Base-by-base conservation (phyloP, 345 rosid species). In the Hibiscus syriacus region DNA sequence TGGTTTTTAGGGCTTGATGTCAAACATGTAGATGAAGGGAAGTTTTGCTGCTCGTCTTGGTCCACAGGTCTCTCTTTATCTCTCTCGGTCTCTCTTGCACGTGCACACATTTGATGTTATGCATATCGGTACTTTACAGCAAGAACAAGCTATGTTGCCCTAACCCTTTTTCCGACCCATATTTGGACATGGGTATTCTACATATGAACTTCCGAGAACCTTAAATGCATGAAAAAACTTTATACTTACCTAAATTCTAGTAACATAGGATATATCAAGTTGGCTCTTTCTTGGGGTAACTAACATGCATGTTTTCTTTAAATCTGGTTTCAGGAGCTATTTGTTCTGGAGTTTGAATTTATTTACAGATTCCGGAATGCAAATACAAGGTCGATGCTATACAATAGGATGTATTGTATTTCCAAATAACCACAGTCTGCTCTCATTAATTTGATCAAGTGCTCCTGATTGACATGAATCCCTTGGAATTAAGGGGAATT, bases 41-140 rank as follows among this genome's bases (percentile, higher is more conserved):
- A 87, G 77, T 77, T 90, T 73, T 90, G 93, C 72, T 87, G 93
- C 74, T 81, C 93, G 2, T 80, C 90, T 26, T 87, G 90, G 96
- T 80, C 87, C 60, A 76, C 88, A 79, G 96, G 93, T 90, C 66
- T 62, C 59, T 53, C 60, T n/a, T n/a, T 69, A 67, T 60, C 53
- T 34, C 58, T 7, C 64, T 17, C 8, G 17, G 23, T 17, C 53
- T 48, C 20, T n/a, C 11, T 46, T 2, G 7, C 6, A 10, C 46
- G 13, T 13, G 46, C 46, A 12, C 46, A 48, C 3, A 2, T 34
- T 10, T 30, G 26, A 30, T 50, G 46, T 17, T 9, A 1, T 30
- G 9, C 0, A 8, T 45, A 27, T n/a, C 2, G 14, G 67, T 64
- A 39, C 8, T 43, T 26, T 46, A 26, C 10, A n/a, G 25, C 38